These are phyloP conservation scores for Aspergillus sp. DNA, from an alignment of 2,329 filamentous ascomycete genomes.

Conservation along the genomic window DNA sequence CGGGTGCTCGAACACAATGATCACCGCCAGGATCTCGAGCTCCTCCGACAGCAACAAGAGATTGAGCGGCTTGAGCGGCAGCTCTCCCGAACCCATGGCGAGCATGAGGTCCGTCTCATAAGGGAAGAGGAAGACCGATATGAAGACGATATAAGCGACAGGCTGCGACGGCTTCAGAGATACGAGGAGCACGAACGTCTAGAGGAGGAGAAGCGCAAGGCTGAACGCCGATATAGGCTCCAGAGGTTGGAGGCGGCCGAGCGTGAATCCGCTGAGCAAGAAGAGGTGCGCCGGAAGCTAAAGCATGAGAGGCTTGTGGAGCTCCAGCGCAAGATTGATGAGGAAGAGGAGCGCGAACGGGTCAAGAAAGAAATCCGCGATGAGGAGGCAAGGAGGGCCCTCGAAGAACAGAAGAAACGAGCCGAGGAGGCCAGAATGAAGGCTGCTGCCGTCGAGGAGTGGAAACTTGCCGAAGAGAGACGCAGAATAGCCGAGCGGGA, in stretches of 20 bases:
- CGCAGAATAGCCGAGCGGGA: slow-evolving; percentile 32
- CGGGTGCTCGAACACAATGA: slow-evolving; percentile 35
- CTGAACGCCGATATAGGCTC: slow-evolving; percentile 5
- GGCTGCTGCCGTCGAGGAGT: slow-evolving; percentile 43
- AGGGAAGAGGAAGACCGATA: slow-evolving; percentile 45
- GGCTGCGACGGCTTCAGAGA: slow-evolving; percentile 36
- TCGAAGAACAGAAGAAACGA: slow-evolving; percentile 32
- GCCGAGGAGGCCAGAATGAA: slow-evolving; percentile 36
- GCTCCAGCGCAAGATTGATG: slow-evolving; percentile 34
- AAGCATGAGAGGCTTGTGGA: slow-evolving; percentile 32
- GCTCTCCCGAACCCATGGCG: slow-evolving; percentile 26
- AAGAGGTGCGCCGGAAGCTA: slow-evolving; percentile 32
- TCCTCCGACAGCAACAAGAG: slow-evolving; percentile 36
- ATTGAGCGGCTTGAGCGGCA: slow-evolving; percentile 37
- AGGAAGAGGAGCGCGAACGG: slow-evolving; percentile 49
- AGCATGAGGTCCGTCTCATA: slow-evolving; percentile 26
- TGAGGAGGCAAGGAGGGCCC: slow-evolving; percentile 47
- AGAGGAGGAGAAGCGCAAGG: slow-evolving; percentile 23
- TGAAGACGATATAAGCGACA: slow-evolving; percentile 42
- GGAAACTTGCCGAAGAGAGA: slow-evolving; percentile 34
- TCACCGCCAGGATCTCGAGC: slow-evolving; percentile 34
- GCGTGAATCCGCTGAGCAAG: slow-evolving; percentile 29
- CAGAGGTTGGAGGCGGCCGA: slow-evolving; percentile 6
- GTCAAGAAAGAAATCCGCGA: slow-evolving; percentile 36
- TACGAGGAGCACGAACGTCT: slow-evolving; percentile 45